A percentile compares a stretch with the other conserved stretches of the same genome.
Evolutionary conservation across 2,329 filamentous ascomycete species (phyloP).

Genomic region (Aureobasidium sp.): DNA sequence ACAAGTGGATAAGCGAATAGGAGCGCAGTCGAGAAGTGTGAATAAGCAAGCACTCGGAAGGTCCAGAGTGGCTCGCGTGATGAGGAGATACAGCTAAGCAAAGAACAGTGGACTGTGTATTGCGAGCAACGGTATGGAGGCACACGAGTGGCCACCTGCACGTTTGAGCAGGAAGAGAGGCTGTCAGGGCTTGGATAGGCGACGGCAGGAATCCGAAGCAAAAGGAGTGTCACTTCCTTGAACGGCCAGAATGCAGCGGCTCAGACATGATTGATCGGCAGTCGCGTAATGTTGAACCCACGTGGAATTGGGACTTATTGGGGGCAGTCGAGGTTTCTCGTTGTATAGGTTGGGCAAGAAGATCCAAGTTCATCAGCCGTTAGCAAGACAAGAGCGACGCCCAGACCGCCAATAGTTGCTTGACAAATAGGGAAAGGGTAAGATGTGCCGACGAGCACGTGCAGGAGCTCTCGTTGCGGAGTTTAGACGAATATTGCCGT

Average conservation of each 20-base stretch:
- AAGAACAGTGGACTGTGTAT: not conserved
- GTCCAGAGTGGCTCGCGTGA: not conserved
- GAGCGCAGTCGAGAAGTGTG: not conserved
- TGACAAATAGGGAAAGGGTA: not conserved
- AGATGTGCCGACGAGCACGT: not conserved
- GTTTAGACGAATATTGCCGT: not conserved
- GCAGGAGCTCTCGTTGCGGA: not conserved
- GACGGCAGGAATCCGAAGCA: not conserved
- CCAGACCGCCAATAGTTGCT: slow-evolving; percentile 9
- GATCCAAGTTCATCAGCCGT: not conserved
- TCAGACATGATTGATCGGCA: slow-evolving; percentile 13
- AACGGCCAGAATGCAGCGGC: not conserved
- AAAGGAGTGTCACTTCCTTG: not conserved
- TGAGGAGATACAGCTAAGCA: not conserved
- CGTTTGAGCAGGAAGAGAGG: not conserved
- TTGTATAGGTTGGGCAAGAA: slow-evolving; percentile 3
- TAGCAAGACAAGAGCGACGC: not conserved
- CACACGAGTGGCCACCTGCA: not conserved
- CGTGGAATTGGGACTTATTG: not conserved
- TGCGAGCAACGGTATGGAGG: not conserved
- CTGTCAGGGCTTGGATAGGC: not conserved
- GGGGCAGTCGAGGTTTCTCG: slow-evolving; percentile 9
- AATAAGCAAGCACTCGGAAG: not conserved
- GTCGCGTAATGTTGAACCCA: not conserved
- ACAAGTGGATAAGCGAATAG: not conserved